These are phyloP conservation scores for Casuarina equisetifolia DNA, from an alignment of 306 rosid genomes.

Conservation along the genomic window DNA sequence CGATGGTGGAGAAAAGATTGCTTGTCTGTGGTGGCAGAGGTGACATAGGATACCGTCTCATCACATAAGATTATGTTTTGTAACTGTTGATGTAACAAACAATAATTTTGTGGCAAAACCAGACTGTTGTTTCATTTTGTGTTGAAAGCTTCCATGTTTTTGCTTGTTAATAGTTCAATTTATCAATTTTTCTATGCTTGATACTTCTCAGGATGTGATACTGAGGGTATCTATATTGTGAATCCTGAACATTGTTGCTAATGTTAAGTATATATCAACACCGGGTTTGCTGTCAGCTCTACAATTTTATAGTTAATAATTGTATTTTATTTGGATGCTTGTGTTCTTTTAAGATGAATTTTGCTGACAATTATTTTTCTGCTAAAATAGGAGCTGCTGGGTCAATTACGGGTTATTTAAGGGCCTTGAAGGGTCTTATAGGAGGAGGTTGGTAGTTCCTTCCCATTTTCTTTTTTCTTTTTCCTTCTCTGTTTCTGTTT, in stretches of 20 bases:
- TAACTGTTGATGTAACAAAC: not conserved
- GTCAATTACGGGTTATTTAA: slow-evolving; percentile 96
- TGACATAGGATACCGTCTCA: slow-evolving; percentile 34
- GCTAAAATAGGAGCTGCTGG: slow-evolving; percentile 84
- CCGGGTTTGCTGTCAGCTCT: not conserved
- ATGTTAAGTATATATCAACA: too few relatives aligned
- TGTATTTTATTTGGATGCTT: not conserved
- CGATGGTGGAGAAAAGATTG: slow-evolving; percentile 87
- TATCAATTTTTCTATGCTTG: not conserved
- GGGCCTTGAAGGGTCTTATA: slow-evolving; percentile 95
- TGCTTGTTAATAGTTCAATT: not conserved
- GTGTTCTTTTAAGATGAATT: not conserved
- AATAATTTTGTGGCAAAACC: not conserved
- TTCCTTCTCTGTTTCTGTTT: not conserved
- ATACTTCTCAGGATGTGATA: not conserved
- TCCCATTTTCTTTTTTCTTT: not conserved
- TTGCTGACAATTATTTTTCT: slow-evolving; percentile 35
- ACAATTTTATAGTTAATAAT: not conserved
- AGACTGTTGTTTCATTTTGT: not conserved
- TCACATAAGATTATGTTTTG: slow-evolving; percentile 17
- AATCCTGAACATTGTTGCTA: not conserved
- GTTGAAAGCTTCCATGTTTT: not conserved
- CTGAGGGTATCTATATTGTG: not conserved
- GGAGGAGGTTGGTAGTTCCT: slow-evolving; percentile 62
- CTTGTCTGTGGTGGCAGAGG: slow-evolving; percentile 98